Evolutionary conservation across 305 asterid genomes (phyloP), one percentile per base, ranked within the genome.

Genomic region (Plantago coronopus): DNA sequence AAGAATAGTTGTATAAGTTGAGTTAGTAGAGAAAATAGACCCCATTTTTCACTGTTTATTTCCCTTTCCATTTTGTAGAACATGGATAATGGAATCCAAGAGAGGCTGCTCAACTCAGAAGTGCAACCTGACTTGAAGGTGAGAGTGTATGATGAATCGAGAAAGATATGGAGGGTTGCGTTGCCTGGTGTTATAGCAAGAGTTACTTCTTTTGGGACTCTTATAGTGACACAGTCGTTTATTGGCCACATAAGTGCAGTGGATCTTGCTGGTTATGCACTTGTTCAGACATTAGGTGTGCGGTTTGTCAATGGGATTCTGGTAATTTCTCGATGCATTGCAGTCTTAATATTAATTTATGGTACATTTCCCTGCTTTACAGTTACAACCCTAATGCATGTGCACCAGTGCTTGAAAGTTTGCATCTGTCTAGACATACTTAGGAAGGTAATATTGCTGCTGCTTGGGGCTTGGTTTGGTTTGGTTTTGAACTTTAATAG

Each of bases 221-320:
- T 87, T 8, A 76, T 87, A 6, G 90, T 87, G n/a, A 82, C 95
- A 0, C 90, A 87, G 46, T 78, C 95, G 4, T 87, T 84, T 60
- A 40, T 87, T 13, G 93, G 95, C 44, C 90, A 80, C 69, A 67
- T 74, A 23, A 69, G 79, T 55, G 60, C 79, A 10, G 54, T 75
- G 17, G 83, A 83, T 59, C 94, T 87, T 29, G 94, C 95, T 61
- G 90, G 63, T 42, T 87, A 78, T 69, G 90, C 94, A 5, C 94
- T 87, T 49, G 90, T 84, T 17, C 95, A 87, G 62, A 84, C 94
- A 60, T 76, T 87, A 42, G 72, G 72, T 16, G 90, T 82, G 15
- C 78, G 94, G 23, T 87, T 87, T 27, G 82, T 84, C 12, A 82
- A 78, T 18, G 94, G 95, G 43, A 65, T 83, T 57, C 72, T 86